Evolutionary conservation across 129 eudicot species (phyloP), one percentile per base, ranked within the genome.

Genomic region (Glebionis coronaria): DNA sequence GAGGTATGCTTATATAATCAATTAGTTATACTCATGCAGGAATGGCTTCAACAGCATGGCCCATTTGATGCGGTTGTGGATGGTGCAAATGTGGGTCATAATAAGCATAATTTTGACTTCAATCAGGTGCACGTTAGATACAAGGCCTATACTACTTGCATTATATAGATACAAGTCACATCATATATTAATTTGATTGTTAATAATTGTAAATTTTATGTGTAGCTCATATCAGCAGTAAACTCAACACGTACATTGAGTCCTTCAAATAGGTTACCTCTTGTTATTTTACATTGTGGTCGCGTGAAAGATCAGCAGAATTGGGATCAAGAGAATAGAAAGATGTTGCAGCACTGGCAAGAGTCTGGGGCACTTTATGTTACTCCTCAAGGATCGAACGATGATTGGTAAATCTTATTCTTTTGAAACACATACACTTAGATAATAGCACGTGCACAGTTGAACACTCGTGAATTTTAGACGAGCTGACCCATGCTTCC

Each of bases 1-100:
- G 40, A 31, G 7, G 40, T 31, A 31, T 31, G 1, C 5, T 31
- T 31, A 31, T 8, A 31, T 31, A 50, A 62, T 74, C 42, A 29
- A 56, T 46, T 65, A 78, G 38, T 47, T 71, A 69, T 83, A 68
- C 29, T 67, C 49, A 54, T 82, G 29, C 82, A 94, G 97, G 97
- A 87, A 44, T 94, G 99, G 99, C 88, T 94, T 83, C 81, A 78
- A 70, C 69, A 50, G 65, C 80, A 79, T 59, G 99, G 98, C 68
- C 98, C 98, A 49, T 93, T 88, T 86, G 98, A 94, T 84, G 99
- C 99, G 3, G 93, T 94, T 16, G 81, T 94, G 44, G 99, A 94
- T 77, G 99, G 93, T 72, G 99, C 99, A 53, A 94, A 94, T 80
- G 78, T 89, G 44, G 90, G 90, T 15, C 83, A 89, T 67, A 64